Percentiles rank a stretch among this genome's conserved stretches.
Conservation (phyloP, 2,329 filamentous ascomycete species). For the Hymenoscyphus albidus region DNA sequence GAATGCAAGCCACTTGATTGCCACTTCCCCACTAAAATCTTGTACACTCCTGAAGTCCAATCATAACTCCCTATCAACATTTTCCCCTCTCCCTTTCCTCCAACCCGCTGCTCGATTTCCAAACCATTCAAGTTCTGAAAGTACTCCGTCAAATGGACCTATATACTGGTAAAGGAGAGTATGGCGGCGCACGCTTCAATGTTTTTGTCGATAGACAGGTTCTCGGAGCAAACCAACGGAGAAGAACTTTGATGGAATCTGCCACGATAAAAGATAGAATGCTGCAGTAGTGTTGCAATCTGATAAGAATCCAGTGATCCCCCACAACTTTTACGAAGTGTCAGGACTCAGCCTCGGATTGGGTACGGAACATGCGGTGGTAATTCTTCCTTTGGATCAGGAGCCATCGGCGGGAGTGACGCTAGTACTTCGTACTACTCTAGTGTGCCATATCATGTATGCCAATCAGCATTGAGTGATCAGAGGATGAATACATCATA, state of each 20-base stretch:
- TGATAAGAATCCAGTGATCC: neutral
- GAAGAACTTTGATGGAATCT: neutral
- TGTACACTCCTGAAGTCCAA: neutral
- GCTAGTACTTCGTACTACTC: neutral
- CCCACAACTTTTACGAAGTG: neutral
- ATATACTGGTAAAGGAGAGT: neutral
- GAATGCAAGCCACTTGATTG: neutral
- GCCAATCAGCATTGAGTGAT: neutral
- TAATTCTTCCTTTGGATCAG: neutral
- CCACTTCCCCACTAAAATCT: neutral
- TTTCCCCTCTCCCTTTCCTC: neutral
- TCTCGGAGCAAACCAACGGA: neutral
- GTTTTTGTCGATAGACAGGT: neutral
- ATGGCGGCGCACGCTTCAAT: neutral
- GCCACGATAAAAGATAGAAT: neutral
- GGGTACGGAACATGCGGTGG: neutral
- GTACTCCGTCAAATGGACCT: neutral
- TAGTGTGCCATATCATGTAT: neutral
- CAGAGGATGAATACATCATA: neutral
- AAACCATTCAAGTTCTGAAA: neutral
- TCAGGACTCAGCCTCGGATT: neutral
- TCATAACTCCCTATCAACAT: neutral
- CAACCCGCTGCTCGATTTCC: neutral
- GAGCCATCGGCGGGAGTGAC: neutral
- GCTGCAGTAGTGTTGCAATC: neutral